Evolutionary conservation across 805 yeast genomes (phyloP).

Genomic region (Suhomyces kilbournensis): DNA sequence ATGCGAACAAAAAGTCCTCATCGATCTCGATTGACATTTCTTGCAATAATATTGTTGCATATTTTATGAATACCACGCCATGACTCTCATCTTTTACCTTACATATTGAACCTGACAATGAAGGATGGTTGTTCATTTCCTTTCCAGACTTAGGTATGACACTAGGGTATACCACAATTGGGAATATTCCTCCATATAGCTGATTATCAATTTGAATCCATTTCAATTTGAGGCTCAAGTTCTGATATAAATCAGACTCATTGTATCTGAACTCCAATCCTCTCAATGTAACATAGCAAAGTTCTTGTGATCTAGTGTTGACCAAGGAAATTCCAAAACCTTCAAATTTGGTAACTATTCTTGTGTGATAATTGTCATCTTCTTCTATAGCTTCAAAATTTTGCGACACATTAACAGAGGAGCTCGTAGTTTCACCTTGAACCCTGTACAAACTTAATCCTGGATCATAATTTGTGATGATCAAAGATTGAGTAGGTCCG

Average conservation of each 20-base stretch:
- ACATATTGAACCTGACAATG: conserved; percentile 81
- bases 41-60: conserved; percentile 84
- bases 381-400: conserved; percentile 54
- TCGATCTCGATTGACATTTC: conserved; percentile 91
- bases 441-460: conserved; percentile 71
- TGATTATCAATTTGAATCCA: conserved; percentile 97
- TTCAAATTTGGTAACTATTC: conserved; percentile 62
- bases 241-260: conserved; percentile 82
- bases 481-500: conserved; percentile 89
- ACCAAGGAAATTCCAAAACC: conserved; percentile 88
- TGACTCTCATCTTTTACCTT: conserved; percentile 84
- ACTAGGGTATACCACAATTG: conserved; percentile 85
- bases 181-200: conserved; percentile 81
- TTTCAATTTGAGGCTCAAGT: conserved; percentile 73
- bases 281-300: conserved; percentile 76
- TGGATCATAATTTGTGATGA: conserved; percentile 79
- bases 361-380: conserved; percentile 52
- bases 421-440: conserved; percentile 20
- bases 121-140: conserved; percentile 87
- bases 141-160: conserved; percentile 79
- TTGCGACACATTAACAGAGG: conserved; percentile 27
- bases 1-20: conserved; percentile 83
- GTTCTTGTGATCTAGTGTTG: conserved; percentile 66
- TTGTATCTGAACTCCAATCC: conserved; percentile 80
- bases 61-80: conserved; percentile 86